Base-by-base conservation (phyloP, 2,329 filamentous ascomycete species). In the Epichloe coenophiala region DNA sequence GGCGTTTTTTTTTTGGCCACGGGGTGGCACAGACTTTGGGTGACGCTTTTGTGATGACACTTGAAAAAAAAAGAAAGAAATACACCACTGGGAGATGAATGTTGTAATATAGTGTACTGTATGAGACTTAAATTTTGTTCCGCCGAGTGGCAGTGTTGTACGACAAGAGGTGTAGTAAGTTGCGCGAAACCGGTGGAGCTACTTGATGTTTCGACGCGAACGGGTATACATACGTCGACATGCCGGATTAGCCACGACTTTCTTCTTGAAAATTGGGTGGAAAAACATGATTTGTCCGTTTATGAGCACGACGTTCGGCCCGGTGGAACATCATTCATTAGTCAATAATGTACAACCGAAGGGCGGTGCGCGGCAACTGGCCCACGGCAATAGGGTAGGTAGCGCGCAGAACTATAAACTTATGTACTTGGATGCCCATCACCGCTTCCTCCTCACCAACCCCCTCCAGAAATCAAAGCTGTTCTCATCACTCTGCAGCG, bases 401-500 rank as follows among this genome's bases (percentile, higher is more conserved):
- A 19, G 19, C 27, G 27, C 27, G 27, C 7, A 27, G 19, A n/a
- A n/a, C n/a, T n/a, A 19, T 19, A 19, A 19, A 19, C 19, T 19
- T 2, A 3, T 19, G 19, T 19, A 19, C 19, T 19, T 3, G 1
- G 19, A 19, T 19, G 27, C 27, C 27, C 27, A 9, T 5, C 63
- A 89, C 2, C 82, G 66, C 73, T 95, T 97, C 60, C 84, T 78
- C 71, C 81, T 88, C 19, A 98, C 71, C 60, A 98, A 63, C 0
- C 93, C 93, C 62, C 80, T 87, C 70, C 95, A 95, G 65, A 95
- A 98, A 68, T 98, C 93, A 71, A 98, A 98, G 65, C 90, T 96
- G 62, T 98, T 98, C 64, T 90, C 88, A 66, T 98, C 93, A 65
- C 89, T 96, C 72, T 96, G 90, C 68, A 98, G 68, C 59, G 84